Conservation (phyloP, 2,329 filamentous ascomycete genomes). For the Fusarium azukiicola region DNA sequence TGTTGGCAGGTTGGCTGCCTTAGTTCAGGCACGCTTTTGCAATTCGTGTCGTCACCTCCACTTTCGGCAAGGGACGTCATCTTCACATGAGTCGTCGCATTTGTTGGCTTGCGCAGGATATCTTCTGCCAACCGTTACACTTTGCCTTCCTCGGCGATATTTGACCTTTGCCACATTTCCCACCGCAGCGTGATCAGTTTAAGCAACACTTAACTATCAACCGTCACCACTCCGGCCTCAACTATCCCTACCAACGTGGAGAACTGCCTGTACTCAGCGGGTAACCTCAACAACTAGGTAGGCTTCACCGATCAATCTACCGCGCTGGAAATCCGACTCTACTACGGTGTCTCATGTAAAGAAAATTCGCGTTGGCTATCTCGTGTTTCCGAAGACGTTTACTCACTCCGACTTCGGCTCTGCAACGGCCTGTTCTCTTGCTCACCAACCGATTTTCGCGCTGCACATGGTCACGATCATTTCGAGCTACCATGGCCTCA, state of each 20-base stretch:
- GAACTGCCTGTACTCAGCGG: too few species aligned
- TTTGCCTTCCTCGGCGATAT: not conserved
- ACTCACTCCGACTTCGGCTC: not conserved
- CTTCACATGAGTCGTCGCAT: constrained; percentile 46
- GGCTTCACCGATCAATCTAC: not conserved
- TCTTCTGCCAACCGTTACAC: not conserved
- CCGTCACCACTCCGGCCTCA: not conserved
- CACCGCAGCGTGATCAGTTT: not conserved
- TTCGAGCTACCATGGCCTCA: constrained; percentile 61
- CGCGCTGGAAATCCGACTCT: not conserved
- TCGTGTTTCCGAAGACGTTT: constrained; percentile 1
- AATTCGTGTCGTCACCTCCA: constrained; percentile 26
- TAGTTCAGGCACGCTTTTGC: constrained; percentile 31
- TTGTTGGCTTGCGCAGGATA: not conserved
- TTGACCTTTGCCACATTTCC: not conserved
- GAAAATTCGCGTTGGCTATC: constrained; percentile 40
- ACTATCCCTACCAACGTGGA: not conserved
- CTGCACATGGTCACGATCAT: constrained; percentile 45
- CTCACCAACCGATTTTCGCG: not conserved
- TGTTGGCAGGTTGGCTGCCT: not conserved
- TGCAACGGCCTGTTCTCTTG: not conserved
- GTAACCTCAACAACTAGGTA: not conserved
- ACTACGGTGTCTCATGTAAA: not conserved
- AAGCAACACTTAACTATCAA: not conserved
- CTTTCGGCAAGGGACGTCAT: constrained; percentile 41